phyloP scores from a whole-genome alignment of 495 filamentous ascomycete genomes.

The Penicillium daleae region DNA sequence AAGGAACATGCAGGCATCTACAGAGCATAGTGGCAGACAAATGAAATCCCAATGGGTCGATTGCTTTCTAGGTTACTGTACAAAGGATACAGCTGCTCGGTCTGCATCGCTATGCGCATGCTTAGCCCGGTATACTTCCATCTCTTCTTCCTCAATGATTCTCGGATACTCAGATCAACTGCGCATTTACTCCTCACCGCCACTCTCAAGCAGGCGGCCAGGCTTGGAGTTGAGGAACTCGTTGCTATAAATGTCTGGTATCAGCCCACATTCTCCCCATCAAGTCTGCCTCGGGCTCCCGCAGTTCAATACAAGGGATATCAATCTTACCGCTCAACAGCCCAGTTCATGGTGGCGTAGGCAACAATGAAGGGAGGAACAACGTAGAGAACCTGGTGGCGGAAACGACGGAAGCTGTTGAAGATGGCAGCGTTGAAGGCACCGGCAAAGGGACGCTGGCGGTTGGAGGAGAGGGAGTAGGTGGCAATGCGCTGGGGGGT shows the following conservation, averaged over 20 bases:
- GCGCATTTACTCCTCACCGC: conserved; percentile 40
- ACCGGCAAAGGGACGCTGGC: conserved; percentile 67
- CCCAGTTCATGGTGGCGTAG: conserved; percentile 85
- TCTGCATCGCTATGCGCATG: conserved; percentile 8
- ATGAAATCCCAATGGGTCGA: conserved; percentile 41
- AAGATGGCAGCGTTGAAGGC: conserved; percentile 65
- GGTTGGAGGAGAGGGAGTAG: conserved; percentile 66
- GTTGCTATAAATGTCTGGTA: conserved; percentile 61
- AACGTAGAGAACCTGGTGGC: conserved; percentile 77
- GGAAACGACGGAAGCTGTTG: conserved; percentile 61
- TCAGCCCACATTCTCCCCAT: background rate
- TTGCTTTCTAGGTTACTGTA: conserved; percentile 57
- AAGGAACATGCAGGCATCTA: background rate
- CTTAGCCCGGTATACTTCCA: conserved; percentile 24
- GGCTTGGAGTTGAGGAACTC: conserved; percentile 91
- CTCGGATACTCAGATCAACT: background rate
- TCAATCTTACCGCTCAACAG: conserved; percentile 69
- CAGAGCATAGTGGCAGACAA: conserved; percentile 17
- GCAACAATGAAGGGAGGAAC: conserved; percentile 74
- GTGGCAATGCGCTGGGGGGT: conserved; percentile 65
- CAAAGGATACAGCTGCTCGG: conserved; percentile 39
- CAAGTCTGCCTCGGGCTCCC: background rate
- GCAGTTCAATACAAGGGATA: background rate
- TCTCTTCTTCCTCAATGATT: conserved; percentile 18
- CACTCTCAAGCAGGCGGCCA: conserved; percentile 61